Base-by-base conservation (phyloP, 345 rosid species). In the Gossypium mustelinum region DNA sequence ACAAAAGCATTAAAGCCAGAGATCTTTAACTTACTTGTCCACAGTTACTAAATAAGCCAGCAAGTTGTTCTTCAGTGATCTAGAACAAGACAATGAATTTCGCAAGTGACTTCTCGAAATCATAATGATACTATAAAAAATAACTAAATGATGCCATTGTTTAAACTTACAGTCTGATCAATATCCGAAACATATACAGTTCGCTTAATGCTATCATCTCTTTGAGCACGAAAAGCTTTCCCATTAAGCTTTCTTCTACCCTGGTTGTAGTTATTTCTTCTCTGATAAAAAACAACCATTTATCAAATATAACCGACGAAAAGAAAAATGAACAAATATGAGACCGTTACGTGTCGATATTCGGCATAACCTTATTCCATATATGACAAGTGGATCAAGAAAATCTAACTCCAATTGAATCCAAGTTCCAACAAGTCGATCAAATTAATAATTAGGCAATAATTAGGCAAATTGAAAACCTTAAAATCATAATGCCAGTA, bases 11-110 rank as follows among this genome's bases (percentile, higher is more conserved):
- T 58, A 11, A 63, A 41, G 51, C 8, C 51, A 79, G 55, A 9
- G 41, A 66, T 27, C 45, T 70, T 22, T 44, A 76, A 80, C 93
- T 89, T 84, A 93, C 97, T 74, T 89, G 94, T 79, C 97, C 98
- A 55, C 93, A 93, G 74, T 70, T 79, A 79, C 87, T 85, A 79
- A 93, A 93, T 76, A 93, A 77, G 65, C 79, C 90, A 81, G 98
- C 98, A 83, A 93, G 92, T 81, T 80, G 83, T 82, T 93, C 98
- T 86, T 93, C 97, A 59, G 97, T 90, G 78, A 93, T 91, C 98
- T 93, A 60, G 9, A 27, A 60, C 17, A 60, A 60, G 22, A 45
- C 54, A 52, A 65, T 50, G 39, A 20, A n/a, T 29, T 50, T 18
- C 20, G 13, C 8, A 48, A 47, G 11, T 61, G 11, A 27, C n/a